A percentile compares a stretch with the other conserved stretches of the same genome.
phyloP scores from a whole-genome alignment of 2,329 filamentous ascomycete genomes.

The Cladophialophora yegresii region DNA sequence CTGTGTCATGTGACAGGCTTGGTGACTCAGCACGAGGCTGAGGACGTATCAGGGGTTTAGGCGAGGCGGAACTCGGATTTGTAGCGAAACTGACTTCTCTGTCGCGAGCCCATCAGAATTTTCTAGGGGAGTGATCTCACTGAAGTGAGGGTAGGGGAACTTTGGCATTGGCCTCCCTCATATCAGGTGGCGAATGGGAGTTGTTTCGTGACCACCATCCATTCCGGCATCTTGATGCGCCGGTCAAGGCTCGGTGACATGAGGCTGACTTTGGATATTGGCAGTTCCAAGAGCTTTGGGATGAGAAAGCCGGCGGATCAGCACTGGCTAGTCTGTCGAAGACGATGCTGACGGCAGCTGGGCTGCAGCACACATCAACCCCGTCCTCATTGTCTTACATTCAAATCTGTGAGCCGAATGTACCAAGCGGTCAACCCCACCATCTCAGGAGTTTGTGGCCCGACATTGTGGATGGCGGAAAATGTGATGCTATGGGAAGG shows the following conservation, averaged over 20 bases:
- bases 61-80: background rate
- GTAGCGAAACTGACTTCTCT: background rate
- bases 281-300: background rate
- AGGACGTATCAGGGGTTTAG: background rate
- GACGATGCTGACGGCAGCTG: background rate
- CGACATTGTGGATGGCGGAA: background rate
- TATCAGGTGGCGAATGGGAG: background rate
- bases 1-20: background rate
- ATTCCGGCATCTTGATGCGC: background rate
- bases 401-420: background rate
- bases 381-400: background rate
- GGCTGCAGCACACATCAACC: background rate
- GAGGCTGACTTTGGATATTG: background rate
- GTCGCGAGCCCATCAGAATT: background rate
- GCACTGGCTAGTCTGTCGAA: background rate
- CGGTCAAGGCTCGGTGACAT: background rate
- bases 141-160: too few relatives aligned
- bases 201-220: background rate
- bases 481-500: background rate
- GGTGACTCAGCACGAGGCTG: background rate
- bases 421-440: background rate
- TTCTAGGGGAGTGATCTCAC: background rate
- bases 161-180: background rate
- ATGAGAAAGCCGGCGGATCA: background rate
- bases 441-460: background rate